Base-by-base conservation (phyloP, 2,329 filamentous ascomycete genomes). In the Drechslerella stenobrocha region DNA sequence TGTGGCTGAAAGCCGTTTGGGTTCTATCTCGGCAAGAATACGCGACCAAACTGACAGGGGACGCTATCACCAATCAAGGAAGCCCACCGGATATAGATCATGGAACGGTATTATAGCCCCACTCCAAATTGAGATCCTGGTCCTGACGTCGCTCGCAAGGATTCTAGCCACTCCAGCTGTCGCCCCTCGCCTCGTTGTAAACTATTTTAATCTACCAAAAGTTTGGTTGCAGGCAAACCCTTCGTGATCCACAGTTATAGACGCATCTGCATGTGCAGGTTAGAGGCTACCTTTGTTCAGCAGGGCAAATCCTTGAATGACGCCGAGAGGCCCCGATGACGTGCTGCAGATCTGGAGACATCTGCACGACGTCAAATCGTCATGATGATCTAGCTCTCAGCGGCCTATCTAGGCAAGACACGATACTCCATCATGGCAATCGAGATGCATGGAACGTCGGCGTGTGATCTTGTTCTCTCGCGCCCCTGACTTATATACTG, bases 71-170 rank as follows among this genome's bases (percentile, higher is more conserved):
- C 35, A 35, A 52, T 52, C 24, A 46, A 18, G 32, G 15, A 11
- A 18, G 24, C 26, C 13, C 3, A 6, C 40, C 28, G 13, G 28
- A 45, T 63, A 55, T 50, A 55, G 58, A n/a, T 44, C 40, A 53
- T 42, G 26, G 15, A 55, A 55, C 30, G 26, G n/a, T 32, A 15
- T 23, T 63, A 55, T 63, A 50, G 13, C 11, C 46, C 30, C 37
- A 42, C 37, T 24, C 23, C 40, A 52, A 35, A 8, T 23, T 30
- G 44, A 6, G 15, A 52, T 60, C 56, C 15, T n/a, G 46, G 28
- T 23, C 50, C 58, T 63, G 58, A 63, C 58, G 50, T 63, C 58
- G 42, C 50, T 55, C 18, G 34, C 44, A 42, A 48, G 26, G 53
- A 48, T 18, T 32, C 28, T 37, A 48, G 52, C 28, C 32, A 26